A percentile compares a stretch with the other conserved stretches of the same genome.
These are phyloP conservation scores for Balamuthia mandrillaris DNA, from an alignment of 208 protist genomes.

Conservation along the genomic window DNA sequence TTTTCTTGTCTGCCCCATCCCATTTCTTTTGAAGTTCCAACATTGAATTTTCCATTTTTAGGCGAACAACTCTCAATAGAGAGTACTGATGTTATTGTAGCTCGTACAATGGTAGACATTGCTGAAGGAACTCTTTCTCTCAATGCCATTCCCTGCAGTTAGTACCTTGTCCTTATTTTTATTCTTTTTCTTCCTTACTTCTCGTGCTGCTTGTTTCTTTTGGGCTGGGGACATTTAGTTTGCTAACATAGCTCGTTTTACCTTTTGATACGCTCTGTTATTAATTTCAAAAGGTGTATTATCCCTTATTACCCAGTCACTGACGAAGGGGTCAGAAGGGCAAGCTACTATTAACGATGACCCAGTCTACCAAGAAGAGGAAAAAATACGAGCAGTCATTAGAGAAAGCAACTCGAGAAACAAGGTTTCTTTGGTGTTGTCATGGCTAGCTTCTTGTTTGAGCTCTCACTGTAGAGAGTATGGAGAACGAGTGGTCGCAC, in stretches of 20 bases:
- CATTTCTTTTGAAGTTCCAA: background rate
- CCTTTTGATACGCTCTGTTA: background rate
- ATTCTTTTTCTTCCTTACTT: too few species aligned
- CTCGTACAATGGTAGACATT: background rate
- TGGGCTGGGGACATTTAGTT: background rate
- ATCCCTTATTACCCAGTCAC: background rate
- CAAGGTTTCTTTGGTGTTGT: background rate
- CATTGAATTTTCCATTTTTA: background rate
- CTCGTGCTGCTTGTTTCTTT: background rate
- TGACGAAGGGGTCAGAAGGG: background rate
- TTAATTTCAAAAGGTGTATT: background rate
- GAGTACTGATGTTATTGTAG: background rate
- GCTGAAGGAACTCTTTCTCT: background rate
- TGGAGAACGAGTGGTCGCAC: background rate
- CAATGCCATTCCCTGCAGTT: background rate
- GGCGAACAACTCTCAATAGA: constrained; percentile 16
- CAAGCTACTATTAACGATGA: background rate
- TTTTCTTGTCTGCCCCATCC: background rate
- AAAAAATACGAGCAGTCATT: background rate
- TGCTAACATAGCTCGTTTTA: background rate
- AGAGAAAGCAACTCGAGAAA: background rate
- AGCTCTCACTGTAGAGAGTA: background rate
- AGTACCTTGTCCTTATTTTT: background rate
- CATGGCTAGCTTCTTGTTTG: background rate
- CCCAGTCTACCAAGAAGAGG: background rate